Evolutionary conservation across 1,284 basidiomycete species (phyloP), one percentile per base, ranked within the genome.

Genomic region (Bondarzewia mesenterica): DNA sequence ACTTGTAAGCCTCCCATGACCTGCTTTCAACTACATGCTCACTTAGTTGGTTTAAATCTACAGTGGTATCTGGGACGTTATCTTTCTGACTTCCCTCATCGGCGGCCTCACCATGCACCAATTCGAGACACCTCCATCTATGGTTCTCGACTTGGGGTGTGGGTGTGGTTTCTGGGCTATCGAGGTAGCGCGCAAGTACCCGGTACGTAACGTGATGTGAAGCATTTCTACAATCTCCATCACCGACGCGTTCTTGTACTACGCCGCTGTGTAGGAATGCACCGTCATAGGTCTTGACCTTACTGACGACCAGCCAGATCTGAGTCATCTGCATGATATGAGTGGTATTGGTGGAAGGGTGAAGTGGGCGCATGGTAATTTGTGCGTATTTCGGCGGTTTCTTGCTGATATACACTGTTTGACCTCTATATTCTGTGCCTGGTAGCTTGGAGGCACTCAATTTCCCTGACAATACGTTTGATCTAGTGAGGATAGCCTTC

Each of bases 121-220:
- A 39, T 78, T 81, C 44, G 64, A 71, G 4, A 58, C 57, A 0
- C 74, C 77, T 15, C 85, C 85, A 0, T 42, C 57, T 1, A 64
- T 68, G 5, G 70, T 85, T 0, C 73, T 89, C 7, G 85, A 88
- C 58, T 67, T 93, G 21, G 91, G 90, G 0, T 91, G 87, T 59
- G 90, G 91, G 4, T 80, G 78, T 49, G 91, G 91, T 0, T 74
- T 79, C 47, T 88, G 85, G 85, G 72, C 74, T 8, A 70, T 88
- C 37, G 76, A 81, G 50, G 82, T 82, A 6, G 83, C 79, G 2
- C 77, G 71, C 54, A 62, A 68, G 45, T 88, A 83, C 82, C 68
- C 69, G 60, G 85, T 82, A 49, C 46, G 77, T 62, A 23, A 42
- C 58, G 7, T n/a, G n/a, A 22, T 3, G 12, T 12, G 12, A 15